Percentiles rank a stretch among this genome's conserved stretches.
phyloP scores from a whole-genome alignment of 225 moss, liverwort and hornwort genomes.

The Marchantia paleacea region DNA sequence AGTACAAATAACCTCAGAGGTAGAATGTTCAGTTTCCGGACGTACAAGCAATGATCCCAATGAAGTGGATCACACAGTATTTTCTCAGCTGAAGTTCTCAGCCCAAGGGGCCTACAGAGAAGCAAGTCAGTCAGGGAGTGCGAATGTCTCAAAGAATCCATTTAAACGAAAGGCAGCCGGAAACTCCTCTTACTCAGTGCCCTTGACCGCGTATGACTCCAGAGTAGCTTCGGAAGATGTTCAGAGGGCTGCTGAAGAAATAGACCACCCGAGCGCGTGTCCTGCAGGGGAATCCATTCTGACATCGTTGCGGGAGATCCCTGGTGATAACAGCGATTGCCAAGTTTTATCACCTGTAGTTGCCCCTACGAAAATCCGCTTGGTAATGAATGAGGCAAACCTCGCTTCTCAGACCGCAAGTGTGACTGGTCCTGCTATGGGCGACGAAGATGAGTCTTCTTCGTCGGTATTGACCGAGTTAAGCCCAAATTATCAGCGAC shows the following conservation, averaged over 20 bases:
- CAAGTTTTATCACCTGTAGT: background rate
- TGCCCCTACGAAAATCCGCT: background rate
- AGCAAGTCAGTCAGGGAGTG: background rate
- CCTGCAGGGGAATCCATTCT: constrained; percentile 13
- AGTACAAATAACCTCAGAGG: constrained; percentile 8
- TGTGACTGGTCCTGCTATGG: background rate
- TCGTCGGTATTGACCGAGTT: constrained; percentile 31
- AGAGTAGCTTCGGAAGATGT: background rate
- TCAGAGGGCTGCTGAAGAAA: background rate
- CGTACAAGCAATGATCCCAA: background rate
- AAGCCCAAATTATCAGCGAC: constrained; percentile 20
- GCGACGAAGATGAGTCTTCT: background rate
- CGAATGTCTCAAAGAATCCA: constrained; percentile 19
- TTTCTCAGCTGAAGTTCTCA: constrained; percentile 5
- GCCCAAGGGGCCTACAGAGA: background rate
- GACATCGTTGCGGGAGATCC: background rate
- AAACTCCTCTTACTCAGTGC: background rate
- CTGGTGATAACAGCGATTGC: background rate
- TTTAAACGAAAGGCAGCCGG: constrained; percentile 15
- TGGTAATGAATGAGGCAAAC: background rate
- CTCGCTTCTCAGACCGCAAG: constrained; percentile 20
- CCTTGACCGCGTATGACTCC: background rate
- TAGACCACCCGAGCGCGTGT: background rate
- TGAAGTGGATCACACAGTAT: constrained; percentile 10
- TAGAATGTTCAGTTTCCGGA: background rate